Evolutionary conservation across 495 filamentous ascomycete species (phyloP).

Genomic region (Penicillium macrosclerotiorum): DNA sequence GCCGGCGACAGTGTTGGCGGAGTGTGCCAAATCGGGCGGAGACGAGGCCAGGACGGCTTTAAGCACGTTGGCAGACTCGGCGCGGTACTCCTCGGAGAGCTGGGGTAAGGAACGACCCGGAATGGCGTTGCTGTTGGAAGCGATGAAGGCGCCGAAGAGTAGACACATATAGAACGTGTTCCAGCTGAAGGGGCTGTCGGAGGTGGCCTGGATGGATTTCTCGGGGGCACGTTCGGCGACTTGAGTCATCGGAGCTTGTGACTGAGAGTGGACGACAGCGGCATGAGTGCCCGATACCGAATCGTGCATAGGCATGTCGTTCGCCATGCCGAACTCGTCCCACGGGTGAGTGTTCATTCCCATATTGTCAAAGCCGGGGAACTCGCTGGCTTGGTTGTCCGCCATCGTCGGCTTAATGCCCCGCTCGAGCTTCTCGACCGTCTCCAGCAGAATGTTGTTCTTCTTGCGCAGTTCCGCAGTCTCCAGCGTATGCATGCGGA

Average conservation of each 20-base stretch:
- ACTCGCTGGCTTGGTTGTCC: slow-evolving; percentile 64
- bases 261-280: slow-evolving; percentile 3
- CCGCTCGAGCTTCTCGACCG: slow-evolving; percentile 75
- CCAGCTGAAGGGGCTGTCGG: slow-evolving; percentile 56
- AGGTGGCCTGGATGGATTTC: slow-evolving; percentile 56
- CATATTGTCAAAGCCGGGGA: slow-evolving; percentile 77
- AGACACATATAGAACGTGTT: slow-evolving; percentile 74
- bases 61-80: slow-evolving; percentile 85
- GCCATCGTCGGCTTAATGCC: slow-evolving; percentile 58
- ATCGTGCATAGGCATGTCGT: slow-evolving; percentile 49
- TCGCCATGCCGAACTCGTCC: slow-evolving; percentile 77
- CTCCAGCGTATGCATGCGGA: slow-evolving; percentile 86
- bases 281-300: slow-evolving; percentile 32
- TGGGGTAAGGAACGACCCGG: slow-evolving; percentile 66
- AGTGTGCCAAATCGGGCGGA: slow-evolving; percentile 33
- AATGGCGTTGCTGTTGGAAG: slow-evolving; percentile 71
- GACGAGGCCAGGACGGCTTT: slow-evolving; percentile 79
- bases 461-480: slow-evolving; percentile 94
- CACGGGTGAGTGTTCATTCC: slow-evolving; percentile 73
- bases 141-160: slow-evolving; percentile 93
- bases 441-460: slow-evolving; percentile 82
- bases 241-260: too few species aligned
- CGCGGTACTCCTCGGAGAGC: slow-evolving; percentile 89
- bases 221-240: too few species aligned
- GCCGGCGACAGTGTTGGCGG: slow-evolving; percentile 28